phyloP scores from a whole-genome alignment of 345 rosid genomes.

The Pugionium dolabratum region DNA sequence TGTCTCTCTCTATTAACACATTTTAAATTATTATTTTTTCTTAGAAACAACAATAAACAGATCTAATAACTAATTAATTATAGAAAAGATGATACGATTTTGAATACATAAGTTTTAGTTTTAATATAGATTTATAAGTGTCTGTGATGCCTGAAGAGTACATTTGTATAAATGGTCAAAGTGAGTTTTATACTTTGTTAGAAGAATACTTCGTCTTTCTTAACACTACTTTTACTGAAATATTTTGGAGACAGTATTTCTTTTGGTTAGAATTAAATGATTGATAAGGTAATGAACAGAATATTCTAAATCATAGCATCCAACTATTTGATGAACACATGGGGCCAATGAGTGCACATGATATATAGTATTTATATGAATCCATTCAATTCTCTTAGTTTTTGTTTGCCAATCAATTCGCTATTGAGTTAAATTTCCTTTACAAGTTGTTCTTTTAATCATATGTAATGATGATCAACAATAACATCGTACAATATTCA shows the following conservation, averaged over 20 bases:
- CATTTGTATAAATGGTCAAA: no score
- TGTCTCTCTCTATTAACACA: no score
- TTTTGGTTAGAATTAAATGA: slow-evolving; percentile 1
- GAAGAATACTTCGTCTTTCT: no score
- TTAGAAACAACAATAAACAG: no score
- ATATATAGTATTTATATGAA: not conserved
- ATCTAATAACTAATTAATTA: no score
- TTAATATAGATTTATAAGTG: no score
- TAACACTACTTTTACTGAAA: no score
- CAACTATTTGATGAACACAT: slow-evolving; percentile 33
- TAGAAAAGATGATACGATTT: no score
- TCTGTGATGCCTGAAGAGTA: no score
- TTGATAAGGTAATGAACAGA: slow-evolving; percentile 16
- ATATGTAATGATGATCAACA: not conserved
- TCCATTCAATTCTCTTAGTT: slow-evolving; percentile 3
- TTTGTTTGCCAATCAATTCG: slow-evolving; percentile 4
- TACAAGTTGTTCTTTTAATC: slow-evolving; percentile 10
- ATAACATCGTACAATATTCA: no score
- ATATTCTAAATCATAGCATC: slow-evolving; percentile 32
- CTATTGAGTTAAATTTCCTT: not conserved
- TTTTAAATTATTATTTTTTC: no score
- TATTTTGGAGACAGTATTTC: not conserved
- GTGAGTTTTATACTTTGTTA: not conserved
- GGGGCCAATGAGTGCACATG: slow-evolving; percentile 35
- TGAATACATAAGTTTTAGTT: no score